phyloP scores from a whole-genome alignment of 179 eudicot genomes.

The Carnegiea gigantea region DNA sequence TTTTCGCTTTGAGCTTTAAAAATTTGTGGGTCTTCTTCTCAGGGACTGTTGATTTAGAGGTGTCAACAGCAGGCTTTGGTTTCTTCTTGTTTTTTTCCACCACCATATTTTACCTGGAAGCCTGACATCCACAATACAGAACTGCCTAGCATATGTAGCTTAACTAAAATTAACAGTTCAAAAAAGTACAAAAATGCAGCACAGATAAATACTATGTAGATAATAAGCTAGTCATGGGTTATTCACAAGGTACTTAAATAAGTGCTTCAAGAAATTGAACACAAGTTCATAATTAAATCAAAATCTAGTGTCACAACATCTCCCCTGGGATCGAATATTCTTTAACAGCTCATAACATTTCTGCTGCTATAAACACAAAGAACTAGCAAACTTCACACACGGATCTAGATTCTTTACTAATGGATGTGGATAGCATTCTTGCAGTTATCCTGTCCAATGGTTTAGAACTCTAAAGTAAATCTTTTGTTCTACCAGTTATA shows the following conservation, averaged over 20 bases:
- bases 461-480: neutral
- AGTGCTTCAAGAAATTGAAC: too few relatives aligned
- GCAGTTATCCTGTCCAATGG: neutral
- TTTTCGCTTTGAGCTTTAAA: constrained; percentile 34
- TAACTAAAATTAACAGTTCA: neutral
- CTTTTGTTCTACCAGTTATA: neutral
- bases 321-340: too few relatives aligned
- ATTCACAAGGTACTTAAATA: too few relatives aligned
- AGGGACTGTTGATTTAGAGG: constrained; percentile 19
- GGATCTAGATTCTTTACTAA: neutral
- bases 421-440: neutral
- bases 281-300: too few relatives aligned
- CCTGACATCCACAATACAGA: constrained; percentile 11
- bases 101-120: constrained; percentile 19
- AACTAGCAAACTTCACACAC: neutral
- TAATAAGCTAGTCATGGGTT: too few relatives aligned
- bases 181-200: neutral
- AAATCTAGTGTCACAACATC: too few relatives aligned
- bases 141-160: constrained; percentile 1
- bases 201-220: too few relatives aligned
- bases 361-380: neutral
- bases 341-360: too few relatives aligned
- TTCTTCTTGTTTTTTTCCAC: constrained; percentile 24
- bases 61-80: constrained; percentile 27
- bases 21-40: constrained; percentile 32